Base-by-base conservation (phyloP, 225 moss, liverwort and hornwort genomes). In the Pseudisothecium myosuroides region DNA sequence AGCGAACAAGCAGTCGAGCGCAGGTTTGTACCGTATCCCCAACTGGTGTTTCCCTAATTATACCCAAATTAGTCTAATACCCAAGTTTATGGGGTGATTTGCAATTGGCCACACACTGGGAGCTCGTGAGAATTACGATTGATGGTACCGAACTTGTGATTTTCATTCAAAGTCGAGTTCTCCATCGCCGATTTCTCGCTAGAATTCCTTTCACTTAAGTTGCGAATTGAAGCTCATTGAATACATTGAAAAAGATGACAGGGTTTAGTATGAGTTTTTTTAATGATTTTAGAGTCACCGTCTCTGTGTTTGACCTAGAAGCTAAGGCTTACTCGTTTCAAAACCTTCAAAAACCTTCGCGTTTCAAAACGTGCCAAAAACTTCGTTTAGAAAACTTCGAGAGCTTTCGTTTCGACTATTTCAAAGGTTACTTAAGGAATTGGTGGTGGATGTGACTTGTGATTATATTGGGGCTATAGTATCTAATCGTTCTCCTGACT, bases 1-100 rank as follows among this genome's bases (percentile, higher is more conserved):
- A 95, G 55, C 93, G 87, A 76, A 89, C 64, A 36, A 88, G 65
- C 65, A 83, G 75, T 76, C 74, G 83, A 45, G 41, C 28, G n/a
- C 83, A 88, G 88, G 88, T 88, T 41, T 72, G 85, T 24, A 58
- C 31, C 26, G 85, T 24, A 58, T 39, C 26, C 12, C 16, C 26
- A 83, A 66, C 18, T 66, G 31, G 4, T 31, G 41, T 60, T 60
- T 10, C 43, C 31, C 14, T 43, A 80, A 39, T 28, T 58, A 39
- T 18, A 28, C 39, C 58, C 39, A 12, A 59, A 12, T 27, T 39
- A 39, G 58, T 8, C n/a, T 28, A 59, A 12, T 39, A 11, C 12
- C 4, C 39, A 41, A 61, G 29, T 81, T 31, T 14, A 9, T 69
- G 10, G 22, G 14, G 31, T 69, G 69, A 20, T 56, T 56, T 84